phyloP scores from a whole-genome alignment of 441 rosid genomes.

The Erodium texanum region DNA sequence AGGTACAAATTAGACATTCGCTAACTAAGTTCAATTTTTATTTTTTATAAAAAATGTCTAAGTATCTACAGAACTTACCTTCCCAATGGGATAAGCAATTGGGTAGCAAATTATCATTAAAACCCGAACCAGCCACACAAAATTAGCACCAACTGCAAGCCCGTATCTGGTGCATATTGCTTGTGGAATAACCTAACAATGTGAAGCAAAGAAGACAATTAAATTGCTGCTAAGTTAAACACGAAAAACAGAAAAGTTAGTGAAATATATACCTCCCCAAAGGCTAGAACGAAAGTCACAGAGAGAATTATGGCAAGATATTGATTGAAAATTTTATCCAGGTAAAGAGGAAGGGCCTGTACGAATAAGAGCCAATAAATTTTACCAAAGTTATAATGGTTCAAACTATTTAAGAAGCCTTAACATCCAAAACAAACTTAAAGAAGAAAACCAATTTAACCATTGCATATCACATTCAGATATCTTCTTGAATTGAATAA shows the following conservation, averaged over 20 bases:
- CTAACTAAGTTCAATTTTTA: conserved; percentile 4
- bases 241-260: not conserved
- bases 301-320: conserved; percentile 83
- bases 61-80: conserved; percentile 33
- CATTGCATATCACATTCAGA: not conserved
- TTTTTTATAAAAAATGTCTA: too few species aligned
- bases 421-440: too few species aligned
- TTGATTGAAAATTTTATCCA: conserved; percentile 89
- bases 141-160: conserved; percentile 86
- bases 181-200: conserved; percentile 86
- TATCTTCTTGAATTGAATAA: not conserved
- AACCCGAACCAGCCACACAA: conserved; percentile 74
- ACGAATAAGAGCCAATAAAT: conserved; percentile 15
- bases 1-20: not conserved
- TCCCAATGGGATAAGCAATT: conserved; percentile 87
- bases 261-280: conserved; percentile 69
- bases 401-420: not conserved
- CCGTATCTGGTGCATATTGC: conserved; percentile 90
- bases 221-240: conserved; percentile 4
- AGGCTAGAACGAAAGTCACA: conserved; percentile 76
- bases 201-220: conserved; percentile 14
- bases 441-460: too few species aligned
- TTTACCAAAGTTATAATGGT: not conserved
- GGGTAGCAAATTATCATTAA: conserved; percentile 89
- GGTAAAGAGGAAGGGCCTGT: conserved; percentile 90